Percentiles rank a stretch among this genome's conserved stretches.
Evolutionary conservation across 176 grass and related monocot genomes (phyloP).

Genomic region (Avena sativa): DNA sequence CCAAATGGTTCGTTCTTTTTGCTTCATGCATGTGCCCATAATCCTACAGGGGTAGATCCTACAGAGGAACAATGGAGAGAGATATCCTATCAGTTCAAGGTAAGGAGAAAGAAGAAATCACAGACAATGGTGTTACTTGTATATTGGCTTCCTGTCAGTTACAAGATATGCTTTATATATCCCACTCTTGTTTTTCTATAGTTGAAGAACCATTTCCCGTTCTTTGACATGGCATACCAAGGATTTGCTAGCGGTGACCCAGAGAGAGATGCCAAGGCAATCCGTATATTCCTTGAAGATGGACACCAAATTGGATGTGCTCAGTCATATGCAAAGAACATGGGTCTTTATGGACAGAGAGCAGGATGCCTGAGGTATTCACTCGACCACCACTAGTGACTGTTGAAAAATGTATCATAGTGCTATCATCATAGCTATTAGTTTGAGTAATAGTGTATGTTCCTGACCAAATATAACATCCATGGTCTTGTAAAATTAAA

Average conservation of each 20-base stretch:
- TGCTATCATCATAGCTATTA: background rate
- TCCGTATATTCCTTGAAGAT: constrained; percentile 96
- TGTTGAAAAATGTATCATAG: background rate
- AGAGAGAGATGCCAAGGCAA: constrained; percentile 93
- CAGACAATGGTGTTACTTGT: constrained; percentile 4
- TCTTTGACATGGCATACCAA: constrained; percentile 99
- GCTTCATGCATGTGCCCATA: constrained; percentile 98
- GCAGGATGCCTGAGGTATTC: constrained; percentile 88
- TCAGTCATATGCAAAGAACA: constrained; percentile 98
- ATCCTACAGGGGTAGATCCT: constrained; percentile 98
- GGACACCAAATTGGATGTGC: constrained; percentile 94
- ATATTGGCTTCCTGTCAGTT: background rate
- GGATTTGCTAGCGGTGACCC: constrained; percentile 96
- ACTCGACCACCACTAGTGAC: background rate
- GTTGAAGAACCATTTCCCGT: constrained; percentile 94
- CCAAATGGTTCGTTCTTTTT: constrained; percentile 95
- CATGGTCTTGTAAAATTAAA: constrained; percentile 29
- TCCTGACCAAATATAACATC: background rate
- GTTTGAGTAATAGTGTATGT: constrained; percentile 1
- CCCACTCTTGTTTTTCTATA: constrained; percentile 42
- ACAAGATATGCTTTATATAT: background rate
- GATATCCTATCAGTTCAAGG: constrained; percentile 95
- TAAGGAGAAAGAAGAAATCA: constrained; percentile 21
- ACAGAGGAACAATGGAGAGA: constrained; percentile 98
- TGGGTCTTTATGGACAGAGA: constrained; percentile 97